Conservation (phyloP, 805 yeast species). For the Cyberlindnera bimundalis region DNA sequence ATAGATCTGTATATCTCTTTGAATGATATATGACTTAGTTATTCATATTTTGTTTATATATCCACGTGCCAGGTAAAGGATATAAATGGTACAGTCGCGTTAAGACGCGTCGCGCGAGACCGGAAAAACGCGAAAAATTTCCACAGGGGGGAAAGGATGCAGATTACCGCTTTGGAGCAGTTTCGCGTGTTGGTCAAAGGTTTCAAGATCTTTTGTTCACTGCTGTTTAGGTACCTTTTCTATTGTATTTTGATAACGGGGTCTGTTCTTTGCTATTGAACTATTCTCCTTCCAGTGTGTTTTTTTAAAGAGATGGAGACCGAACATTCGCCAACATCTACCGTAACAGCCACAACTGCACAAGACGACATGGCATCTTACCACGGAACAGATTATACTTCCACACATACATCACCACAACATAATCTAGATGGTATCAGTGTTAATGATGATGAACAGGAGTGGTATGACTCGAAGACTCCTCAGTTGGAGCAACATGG, state of each 20-base stretch:
- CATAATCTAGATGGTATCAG: background rate
- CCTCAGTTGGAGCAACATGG: constrained; percentile 6
- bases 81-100: too few species aligned
- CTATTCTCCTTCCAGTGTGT: too few species aligned
- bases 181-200: constrained; percentile 4
- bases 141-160: too few species aligned
- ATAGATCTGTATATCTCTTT: too few species aligned
- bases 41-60: too few species aligned
- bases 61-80: too few species aligned
- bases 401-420: constrained; percentile 11
- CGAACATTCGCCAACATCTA: constrained; percentile 11
- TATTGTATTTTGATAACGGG: too few species aligned
- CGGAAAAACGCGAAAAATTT: constrained; percentile 5
- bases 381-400: constrained; percentile 13
- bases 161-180: constrained; percentile 3
- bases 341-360: constrained; percentile 8
- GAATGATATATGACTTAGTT: too few species aligned
- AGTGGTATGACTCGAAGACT: constrained; percentile 12
- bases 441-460: background rate
- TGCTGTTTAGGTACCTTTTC: too few species aligned
- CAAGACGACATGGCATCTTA: constrained; percentile 13
- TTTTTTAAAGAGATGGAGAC: constrained; percentile 1
- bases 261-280: too few species aligned
- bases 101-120: constrained; percentile 1
- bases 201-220: background rate